Percentiles rank a stretch among this genome's conserved stretches.
phyloP scores from a whole-genome alignment of 495 filamentous ascomycete genomes.

The Cenococcum geophilum region DNA sequence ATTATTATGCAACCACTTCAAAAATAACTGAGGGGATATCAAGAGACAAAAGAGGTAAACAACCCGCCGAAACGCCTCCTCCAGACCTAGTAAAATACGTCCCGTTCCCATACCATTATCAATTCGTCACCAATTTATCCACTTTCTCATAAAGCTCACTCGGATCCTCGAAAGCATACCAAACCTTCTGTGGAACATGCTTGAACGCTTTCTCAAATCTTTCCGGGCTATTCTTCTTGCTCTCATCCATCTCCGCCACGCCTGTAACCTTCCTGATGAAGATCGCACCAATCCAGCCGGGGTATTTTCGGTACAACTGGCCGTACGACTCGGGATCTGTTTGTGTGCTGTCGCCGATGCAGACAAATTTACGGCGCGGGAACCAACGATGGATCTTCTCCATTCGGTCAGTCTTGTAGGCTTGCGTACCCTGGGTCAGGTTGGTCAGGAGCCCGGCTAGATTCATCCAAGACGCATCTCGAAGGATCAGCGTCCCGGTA shows the following conservation, averaged over 20 bases:
- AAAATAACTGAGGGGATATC: too few species aligned
- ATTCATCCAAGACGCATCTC: conserved; percentile 84
- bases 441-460: conserved; percentile 70
- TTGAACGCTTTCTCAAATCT: conserved; percentile 82
- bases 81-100: too few species aligned
- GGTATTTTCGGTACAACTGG: conserved; percentile 56
- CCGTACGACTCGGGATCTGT: conserved; percentile 87
- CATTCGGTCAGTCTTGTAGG: conserved; percentile 81
- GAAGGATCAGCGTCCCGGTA: conserved; percentile 72
- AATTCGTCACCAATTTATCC: conserved; percentile 12
- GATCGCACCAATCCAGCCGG: conserved; percentile 71
- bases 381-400: conserved; percentile 68
- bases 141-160: conserved; percentile 49
- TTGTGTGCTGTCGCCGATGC: conserved; percentile 87
- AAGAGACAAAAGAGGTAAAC: too few species aligned
- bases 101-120: neutral
- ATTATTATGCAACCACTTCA: too few species aligned
- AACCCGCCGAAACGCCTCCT: too few species aligned
- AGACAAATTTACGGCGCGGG: conserved; percentile 70
- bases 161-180: conserved; percentile 75
- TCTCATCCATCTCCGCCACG: conserved; percentile 61
- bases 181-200: conserved; percentile 60
- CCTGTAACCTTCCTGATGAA: conserved; percentile 78
- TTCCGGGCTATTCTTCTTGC: conserved; percentile 61
- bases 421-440: conserved; percentile 73